These are phyloP conservation scores for Gossypium stocksii DNA, from an alignment of 345 rosid species.

Conservation along the genomic window DNA sequence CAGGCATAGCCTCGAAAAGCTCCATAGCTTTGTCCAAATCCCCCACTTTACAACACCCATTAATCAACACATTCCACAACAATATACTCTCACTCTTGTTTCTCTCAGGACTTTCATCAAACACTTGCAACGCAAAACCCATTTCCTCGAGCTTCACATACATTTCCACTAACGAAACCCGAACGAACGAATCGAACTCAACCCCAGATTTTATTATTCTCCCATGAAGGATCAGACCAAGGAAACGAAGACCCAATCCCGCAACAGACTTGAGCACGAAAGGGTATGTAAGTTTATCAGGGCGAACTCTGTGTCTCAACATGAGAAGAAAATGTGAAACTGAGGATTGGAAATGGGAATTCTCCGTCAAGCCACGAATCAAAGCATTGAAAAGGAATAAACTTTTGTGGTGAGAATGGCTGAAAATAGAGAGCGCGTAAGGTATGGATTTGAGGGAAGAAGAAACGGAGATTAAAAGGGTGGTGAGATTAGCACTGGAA, in stretches of 20 bases:
- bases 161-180: constrained; percentile 45
- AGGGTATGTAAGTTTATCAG: constrained; percentile 52
- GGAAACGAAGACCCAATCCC: constrained; percentile 24
- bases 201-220: constrained; percentile 34
- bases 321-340: constrained; percentile 45
- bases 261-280: constrained; percentile 46
- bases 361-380: constrained; percentile 47
- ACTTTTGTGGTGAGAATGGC: constrained; percentile 35
- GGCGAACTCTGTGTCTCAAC: constrained; percentile 38
- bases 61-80: constrained; percentile 63
- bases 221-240: constrained; percentile 43
- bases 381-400: constrained; percentile 48
- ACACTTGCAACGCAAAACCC: constrained; percentile 36
- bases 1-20: constrained; percentile 47
- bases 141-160: constrained; percentile 40
- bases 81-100: constrained; percentile 32
- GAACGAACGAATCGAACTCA: constrained; percentile 44
- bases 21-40: constrained; percentile 41
- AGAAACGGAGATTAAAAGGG: constrained; percentile 50
- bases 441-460: constrained; percentile 40
- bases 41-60: constrained; percentile 47
- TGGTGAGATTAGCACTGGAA: constrained; percentile 30
- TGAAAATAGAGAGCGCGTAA: constrained; percentile 40
- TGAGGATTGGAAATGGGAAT: constrained; percentile 30
- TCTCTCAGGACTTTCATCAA: constrained; percentile 55